These are phyloP conservation scores for Diaporthe sp. DNA, from an alignment of 2,329 filamentous ascomycete genomes.

Conservation along the genomic window DNA sequence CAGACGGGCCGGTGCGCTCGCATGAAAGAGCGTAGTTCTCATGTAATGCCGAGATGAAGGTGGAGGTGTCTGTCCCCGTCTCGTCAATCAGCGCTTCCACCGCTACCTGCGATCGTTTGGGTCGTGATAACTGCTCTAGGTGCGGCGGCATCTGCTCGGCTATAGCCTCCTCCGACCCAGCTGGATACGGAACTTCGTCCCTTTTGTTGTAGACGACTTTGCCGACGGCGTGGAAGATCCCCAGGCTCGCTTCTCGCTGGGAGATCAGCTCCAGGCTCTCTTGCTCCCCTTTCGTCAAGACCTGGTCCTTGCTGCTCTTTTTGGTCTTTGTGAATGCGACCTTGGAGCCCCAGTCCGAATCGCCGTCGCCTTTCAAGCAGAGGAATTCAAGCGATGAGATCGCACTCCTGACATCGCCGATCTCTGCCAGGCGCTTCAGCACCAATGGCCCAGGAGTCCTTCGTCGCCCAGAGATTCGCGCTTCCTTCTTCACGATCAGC, in stretches of 20 bases:
- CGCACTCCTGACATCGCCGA: conserved; percentile 94
- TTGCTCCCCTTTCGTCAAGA: conserved; percentile 80
- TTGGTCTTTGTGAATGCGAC: conserved; percentile 78
- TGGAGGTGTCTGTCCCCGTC: conserved; percentile 90
- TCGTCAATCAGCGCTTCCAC: conserved; percentile 89
- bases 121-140: conserved; percentile 68
- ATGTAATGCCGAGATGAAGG: conserved; percentile 89
- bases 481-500: conserved; percentile 85
- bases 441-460: conserved; percentile 83
- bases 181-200: conserved; percentile 63
- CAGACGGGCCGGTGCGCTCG: conserved; percentile 64
- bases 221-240: conserved; percentile 95
- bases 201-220: conserved; percentile 98
- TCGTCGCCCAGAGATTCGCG: conserved; percentile 79
- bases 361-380: conserved; percentile 83
- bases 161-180: conserved; percentile 52
- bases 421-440: conserved; percentile 83
- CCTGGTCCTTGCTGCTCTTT: conserved; percentile 67
- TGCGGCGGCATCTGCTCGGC: conserved; percentile 71
- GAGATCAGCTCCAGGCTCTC: conserved; percentile 86
- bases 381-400: conserved; percentile 93
- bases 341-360: conserved; percentile 80
- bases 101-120: conserved; percentile 73
- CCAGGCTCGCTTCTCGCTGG: conserved; percentile 88
- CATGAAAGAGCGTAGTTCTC: conserved; percentile 95